Evolutionary conservation across 192 early-diverging fungal species (phyloP).

Genomic region (Linderina pennispora): DNA sequence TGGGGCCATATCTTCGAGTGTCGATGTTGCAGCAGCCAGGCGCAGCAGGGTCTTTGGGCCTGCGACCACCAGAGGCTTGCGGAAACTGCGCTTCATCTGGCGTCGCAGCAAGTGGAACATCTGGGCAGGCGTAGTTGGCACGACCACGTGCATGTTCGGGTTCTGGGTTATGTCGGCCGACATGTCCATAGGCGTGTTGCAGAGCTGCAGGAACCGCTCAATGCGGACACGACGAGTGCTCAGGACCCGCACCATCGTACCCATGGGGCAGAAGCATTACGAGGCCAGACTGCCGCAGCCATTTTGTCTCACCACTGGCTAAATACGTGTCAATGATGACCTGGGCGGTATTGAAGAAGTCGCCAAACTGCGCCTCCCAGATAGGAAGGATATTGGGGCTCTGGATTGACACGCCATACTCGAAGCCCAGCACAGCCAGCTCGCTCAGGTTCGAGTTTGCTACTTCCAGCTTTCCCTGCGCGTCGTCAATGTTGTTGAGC

Average conservation of each 20-base stretch:
- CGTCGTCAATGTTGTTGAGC: constrained; percentile 58
- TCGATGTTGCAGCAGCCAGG: constrained; percentile 60
- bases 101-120: constrained; percentile 95
- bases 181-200: constrained; percentile 70
- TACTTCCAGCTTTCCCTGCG: constrained; percentile 71
- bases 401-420: constrained; percentile 91
- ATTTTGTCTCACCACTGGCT: constrained; percentile 85
- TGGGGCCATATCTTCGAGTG: constrained; percentile 74
- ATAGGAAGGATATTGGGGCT: constrained; percentile 81
- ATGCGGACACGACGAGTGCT: constrained; percentile 89
- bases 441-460: constrained; percentile 91
- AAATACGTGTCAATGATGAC: constrained; percentile 94
- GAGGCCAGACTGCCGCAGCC: constrained; percentile 87
- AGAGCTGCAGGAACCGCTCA: constrained; percentile 94
- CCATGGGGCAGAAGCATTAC: constrained; percentile 95
- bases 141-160: constrained; percentile 90
- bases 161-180: constrained; percentile 52
- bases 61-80: constrained; percentile 90
- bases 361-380: constrained; percentile 99
- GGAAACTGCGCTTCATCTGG: constrained; percentile 83
- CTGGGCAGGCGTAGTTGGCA: constrained; percentile 92
- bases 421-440: constrained; percentile 93
- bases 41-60: constrained; percentile 68
- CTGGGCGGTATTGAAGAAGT: constrained; percentile 96
- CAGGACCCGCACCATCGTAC: constrained; percentile 93